Evolutionary conservation across 2,329 filamentous ascomycete species (phyloP).

Genomic region (Mollisia scopiformis): DNA sequence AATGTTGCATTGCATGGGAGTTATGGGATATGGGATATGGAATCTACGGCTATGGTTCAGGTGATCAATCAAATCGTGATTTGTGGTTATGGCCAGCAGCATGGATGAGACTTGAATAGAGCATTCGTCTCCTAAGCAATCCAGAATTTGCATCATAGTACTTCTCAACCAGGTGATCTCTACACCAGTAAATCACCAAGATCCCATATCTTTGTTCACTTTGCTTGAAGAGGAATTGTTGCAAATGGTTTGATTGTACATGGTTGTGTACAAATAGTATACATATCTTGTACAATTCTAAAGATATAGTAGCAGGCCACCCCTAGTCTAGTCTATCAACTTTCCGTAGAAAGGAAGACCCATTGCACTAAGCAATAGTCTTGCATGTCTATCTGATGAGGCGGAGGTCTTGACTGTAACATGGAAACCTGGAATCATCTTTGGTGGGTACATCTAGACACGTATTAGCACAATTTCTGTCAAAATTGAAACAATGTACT

Average conservation of each 20-base stretch:
- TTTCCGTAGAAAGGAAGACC: slow-evolving; percentile 35
- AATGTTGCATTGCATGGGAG: slow-evolving; percentile 13
- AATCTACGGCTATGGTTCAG: too few relatives aligned
- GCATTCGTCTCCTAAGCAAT: background rate
- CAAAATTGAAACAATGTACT: slow-evolving; percentile 43
- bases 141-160: too few relatives aligned
- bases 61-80: too few relatives aligned
- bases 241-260: background rate
- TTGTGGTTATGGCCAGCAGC: background rate
- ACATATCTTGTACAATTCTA: slow-evolving; percentile 27
- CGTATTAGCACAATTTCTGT: background rate
- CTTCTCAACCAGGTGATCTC: too few relatives aligned
- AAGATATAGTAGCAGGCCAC: background rate
- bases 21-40: slow-evolving; percentile 1
- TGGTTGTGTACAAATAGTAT: slow-evolving; percentile 24
- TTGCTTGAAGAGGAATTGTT: background rate
- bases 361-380: slow-evolving; percentile 30
- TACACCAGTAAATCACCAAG: too few relatives aligned
- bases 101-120: background rate
- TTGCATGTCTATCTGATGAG: slow-evolving; percentile 32
- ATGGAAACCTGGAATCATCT: slow-evolving; percentile 42
- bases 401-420: slow-evolving; percentile 38
- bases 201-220: background rate
- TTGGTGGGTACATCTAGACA: slow-evolving; percentile 58
- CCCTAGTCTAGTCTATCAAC: slow-evolving; percentile 23